Evolutionary conservation across 2,329 filamentous ascomycete genomes (phyloP).

Genomic region (Pseudocercospora crystallina): DNA sequence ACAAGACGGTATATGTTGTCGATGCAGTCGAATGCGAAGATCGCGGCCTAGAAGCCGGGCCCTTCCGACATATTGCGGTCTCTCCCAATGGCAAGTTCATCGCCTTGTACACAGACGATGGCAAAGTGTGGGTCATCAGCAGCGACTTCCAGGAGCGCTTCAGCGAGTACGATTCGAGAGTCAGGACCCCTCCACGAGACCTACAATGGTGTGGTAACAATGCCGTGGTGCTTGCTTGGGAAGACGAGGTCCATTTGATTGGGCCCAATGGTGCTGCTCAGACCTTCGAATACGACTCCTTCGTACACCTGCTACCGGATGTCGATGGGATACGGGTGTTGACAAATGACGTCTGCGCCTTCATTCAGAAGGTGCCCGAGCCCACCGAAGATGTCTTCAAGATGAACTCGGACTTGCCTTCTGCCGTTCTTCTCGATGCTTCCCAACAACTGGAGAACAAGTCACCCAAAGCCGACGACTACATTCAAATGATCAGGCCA

Average conservation of each 20-base stretch:
- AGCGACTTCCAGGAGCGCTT: slow-evolving; percentile 92
- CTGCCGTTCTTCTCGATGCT: slow-evolving; percentile 90
- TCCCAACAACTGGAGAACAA: slow-evolving; percentile 87
- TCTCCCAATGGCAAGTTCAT: slow-evolving; percentile 89
- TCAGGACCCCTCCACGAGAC: slow-evolving; percentile 79
- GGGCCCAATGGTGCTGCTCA: slow-evolving; percentile 76
- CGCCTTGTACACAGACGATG: slow-evolving; percentile 80
- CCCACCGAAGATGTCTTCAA: slow-evolving; percentile 76
- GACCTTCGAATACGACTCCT: slow-evolving; percentile 75
- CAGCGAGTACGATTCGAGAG: slow-evolving; percentile 87
- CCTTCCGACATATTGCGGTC: slow-evolving; percentile 85
- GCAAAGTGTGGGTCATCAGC: slow-evolving; percentile 87
- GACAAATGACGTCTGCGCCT: slow-evolving; percentile 94
- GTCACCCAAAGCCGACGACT: slow-evolving; percentile 95
- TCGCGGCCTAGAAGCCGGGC: slow-evolving; percentile 83
- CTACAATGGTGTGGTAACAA: slow-evolving; percentile 97
- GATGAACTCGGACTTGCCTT: slow-evolving; percentile 81
- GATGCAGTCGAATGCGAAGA: slow-evolving; percentile 91
- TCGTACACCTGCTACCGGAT: slow-evolving; percentile 85
- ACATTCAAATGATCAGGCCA: slow-evolving; percentile 88
- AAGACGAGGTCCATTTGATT: slow-evolving; percentile 93
- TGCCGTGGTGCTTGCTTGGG: slow-evolving; percentile 90
- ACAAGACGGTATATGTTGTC: slow-evolving; percentile 78
- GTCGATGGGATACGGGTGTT: slow-evolving; percentile 85
- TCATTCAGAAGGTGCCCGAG: slow-evolving; percentile 86